Conservation (phyloP, 768 basidiomycete genomes). For the Trametes coccinea region DNA sequence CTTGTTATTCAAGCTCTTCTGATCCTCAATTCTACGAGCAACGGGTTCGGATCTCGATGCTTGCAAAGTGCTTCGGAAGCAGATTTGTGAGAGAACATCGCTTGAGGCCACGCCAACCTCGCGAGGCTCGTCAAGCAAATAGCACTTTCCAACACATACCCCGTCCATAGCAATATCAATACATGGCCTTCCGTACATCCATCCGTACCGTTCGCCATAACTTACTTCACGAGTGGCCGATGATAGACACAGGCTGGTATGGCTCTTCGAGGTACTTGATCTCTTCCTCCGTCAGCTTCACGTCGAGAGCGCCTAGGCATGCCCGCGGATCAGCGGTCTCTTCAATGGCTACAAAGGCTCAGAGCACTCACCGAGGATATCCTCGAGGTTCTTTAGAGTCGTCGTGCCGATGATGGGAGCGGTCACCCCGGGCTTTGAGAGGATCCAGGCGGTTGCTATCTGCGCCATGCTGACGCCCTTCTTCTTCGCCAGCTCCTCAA, state of each 20-base stretch:
- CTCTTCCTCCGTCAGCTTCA: slow-evolving; percentile 43
- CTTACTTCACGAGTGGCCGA: background rate
- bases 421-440: slow-evolving; percentile 32
- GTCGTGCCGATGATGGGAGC: slow-evolving; percentile 46
- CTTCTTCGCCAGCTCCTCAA: slow-evolving; percentile 44
- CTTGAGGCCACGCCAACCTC: slow-evolving; percentile 54
- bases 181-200: background rate
- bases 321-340: background rate
- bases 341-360: background rate
- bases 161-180: background rate
- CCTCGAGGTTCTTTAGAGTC: slow-evolving; percentile 39
- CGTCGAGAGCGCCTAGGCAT: slow-evolving; percentile 7
- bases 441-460: slow-evolving; percentile 40
- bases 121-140: slow-evolving; percentile 32
- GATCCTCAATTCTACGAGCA: slow-evolving; percentile 32
- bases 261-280: slow-evolving; percentile 54
- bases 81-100: slow-evolving; percentile 34
- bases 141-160: background rate
- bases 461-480: slow-evolving; percentile 43
- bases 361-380: slow-evolving; percentile 34
- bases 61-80: background rate
- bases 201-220: background rate
- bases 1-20: slow-evolving; percentile 41
- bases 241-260: slow-evolving; percentile 34
- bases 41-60: slow-evolving; percentile 20